These are phyloP conservation scores for Suhomyces pyralidae DNA, from an alignment of 805 yeast species.

Conservation along the genomic window DNA sequence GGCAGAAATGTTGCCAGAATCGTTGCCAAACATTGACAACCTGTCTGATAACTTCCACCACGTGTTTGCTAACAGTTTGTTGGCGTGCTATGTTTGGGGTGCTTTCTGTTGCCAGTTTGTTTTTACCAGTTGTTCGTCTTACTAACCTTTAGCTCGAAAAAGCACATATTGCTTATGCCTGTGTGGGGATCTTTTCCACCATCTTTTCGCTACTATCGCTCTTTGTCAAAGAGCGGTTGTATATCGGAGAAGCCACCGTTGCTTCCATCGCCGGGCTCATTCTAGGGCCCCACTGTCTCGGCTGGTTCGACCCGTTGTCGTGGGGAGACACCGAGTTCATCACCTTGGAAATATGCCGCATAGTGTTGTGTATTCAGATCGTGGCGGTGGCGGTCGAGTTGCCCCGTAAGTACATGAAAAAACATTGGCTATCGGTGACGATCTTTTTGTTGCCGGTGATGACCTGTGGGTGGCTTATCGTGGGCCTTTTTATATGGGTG, in stretches of 20 bases:
- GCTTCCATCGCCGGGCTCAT: conserved; percentile 84
- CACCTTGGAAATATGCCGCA: conserved; percentile 78
- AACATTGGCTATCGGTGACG: conserved; percentile 76
- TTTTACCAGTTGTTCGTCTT: not conserved
- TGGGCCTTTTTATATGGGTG: conserved; percentile 76
- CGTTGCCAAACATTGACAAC: too few relatives aligned
- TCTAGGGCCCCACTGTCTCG: conserved; percentile 81
- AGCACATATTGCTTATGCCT: conserved; percentile 85
- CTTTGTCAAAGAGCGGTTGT: conserved; percentile 76
- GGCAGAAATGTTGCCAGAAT: too few relatives aligned
- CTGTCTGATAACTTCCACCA: too few relatives aligned
- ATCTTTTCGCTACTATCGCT: conserved; percentile 78
- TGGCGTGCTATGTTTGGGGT: too few relatives aligned
- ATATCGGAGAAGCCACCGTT: conserved; percentile 88
- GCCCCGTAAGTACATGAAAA: conserved; percentile 83
- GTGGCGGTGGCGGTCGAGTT: conserved; percentile 93
- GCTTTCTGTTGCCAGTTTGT: too few relatives aligned
- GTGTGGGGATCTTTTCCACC: conserved; percentile 79
- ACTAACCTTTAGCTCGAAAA: conserved; percentile 40
- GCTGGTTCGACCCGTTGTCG: conserved; percentile 76
- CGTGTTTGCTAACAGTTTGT: too few relatives aligned
- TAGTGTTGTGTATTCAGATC: conserved; percentile 81
- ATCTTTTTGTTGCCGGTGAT: conserved; percentile 79
- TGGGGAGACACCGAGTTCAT: conserved; percentile 87
- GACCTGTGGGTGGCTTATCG: conserved; percentile 86